These are phyloP conservation scores for Cercospora nicotianae DNA, from an alignment of 2,329 filamentous ascomycete species.

Conservation along the genomic window DNA sequence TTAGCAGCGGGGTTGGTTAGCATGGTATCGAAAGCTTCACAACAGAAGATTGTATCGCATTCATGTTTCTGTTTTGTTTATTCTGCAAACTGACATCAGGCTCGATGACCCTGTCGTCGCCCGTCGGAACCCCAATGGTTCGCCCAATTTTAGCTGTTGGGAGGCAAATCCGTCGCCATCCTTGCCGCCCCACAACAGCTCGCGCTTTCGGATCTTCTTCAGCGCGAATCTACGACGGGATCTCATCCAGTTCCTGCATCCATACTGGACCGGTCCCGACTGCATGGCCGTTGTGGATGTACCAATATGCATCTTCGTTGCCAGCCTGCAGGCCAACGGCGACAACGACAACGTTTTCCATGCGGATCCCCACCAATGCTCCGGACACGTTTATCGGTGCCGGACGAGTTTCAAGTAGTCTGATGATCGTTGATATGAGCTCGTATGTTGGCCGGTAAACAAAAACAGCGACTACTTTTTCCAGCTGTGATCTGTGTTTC, in stretches of 20 bases:
- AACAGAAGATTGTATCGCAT: not conserved
- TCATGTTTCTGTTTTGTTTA: not conserved
- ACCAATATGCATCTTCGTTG: not conserved
- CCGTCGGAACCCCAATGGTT: slow-evolving; percentile 12
- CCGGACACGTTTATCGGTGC: slow-evolving; percentile 11
- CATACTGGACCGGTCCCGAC: slow-evolving; percentile 5
- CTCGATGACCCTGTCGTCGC: not conserved
- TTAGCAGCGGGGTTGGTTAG: slow-evolving; percentile 23
- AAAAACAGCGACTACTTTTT: not conserved
- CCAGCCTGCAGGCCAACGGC: not conserved
- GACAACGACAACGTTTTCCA: not conserved
- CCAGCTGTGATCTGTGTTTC: not conserved
- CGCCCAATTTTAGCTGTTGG: slow-evolving; percentile 14
- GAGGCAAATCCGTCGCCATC: not conserved
- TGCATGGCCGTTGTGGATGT: not conserved
- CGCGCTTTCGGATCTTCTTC: slow-evolving; percentile 13
- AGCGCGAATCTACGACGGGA: slow-evolving; percentile 7
- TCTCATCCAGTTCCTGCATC: slow-evolving; percentile 11
- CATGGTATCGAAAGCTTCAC: slow-evolving; percentile 23
- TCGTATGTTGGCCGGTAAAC: not conserved
- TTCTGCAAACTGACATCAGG: not conserved
- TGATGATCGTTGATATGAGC: slow-evolving; percentile 3
- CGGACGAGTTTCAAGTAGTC: slow-evolving; percentile 9
- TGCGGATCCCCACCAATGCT: slow-evolving; percentile 16
- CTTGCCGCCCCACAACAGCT: slow-evolving; percentile 6